phyloP scores from a whole-genome alignment of 768 basidiomycete species.

The Amanita subjunquillea region DNA sequence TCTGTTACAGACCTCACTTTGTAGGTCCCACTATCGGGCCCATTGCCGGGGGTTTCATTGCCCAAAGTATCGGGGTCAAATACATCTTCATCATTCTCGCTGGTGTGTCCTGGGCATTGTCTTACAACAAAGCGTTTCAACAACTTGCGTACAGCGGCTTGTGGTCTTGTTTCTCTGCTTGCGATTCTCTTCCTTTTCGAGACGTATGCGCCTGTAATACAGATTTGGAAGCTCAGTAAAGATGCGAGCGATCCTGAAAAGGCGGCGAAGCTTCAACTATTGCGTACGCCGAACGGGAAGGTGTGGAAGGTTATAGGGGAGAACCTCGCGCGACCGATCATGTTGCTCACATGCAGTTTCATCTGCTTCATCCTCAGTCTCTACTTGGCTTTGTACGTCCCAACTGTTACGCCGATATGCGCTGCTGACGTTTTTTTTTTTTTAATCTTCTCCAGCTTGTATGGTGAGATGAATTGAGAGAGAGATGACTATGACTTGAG shows the following conservation, averaged over 20 bases:
- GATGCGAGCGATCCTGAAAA: conserved; percentile 32
- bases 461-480: conserved; percentile 25
- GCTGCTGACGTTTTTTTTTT: not conserved
- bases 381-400: conserved; percentile 58
- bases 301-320: conserved; percentile 38
- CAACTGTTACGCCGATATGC: not conserved
- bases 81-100: conserved; percentile 48
- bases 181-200: conserved; percentile 57
- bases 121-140: not conserved
- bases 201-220: conserved; percentile 68
- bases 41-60: conserved; percentile 56
- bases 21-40: conserved; percentile 49
- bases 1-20: not conserved
- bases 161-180: conserved; percentile 29
- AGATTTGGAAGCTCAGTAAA: conserved; percentile 29
- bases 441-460: conserved; percentile 26
- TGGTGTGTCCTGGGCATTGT: conserved; percentile 14
- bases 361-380: conserved; percentile 64
- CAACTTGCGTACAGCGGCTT: conserved; percentile 19
- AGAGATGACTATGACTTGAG: not conserved
- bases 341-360: conserved; percentile 48
- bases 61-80: conserved; percentile 46
- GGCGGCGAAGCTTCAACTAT: conserved; percentile 7
- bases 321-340: conserved; percentile 50
- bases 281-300: conserved; percentile 15